These are phyloP conservation scores for Artemisia argyi DNA, from an alignment of 129 eudicot species.

Conservation along the genomic window DNA sequence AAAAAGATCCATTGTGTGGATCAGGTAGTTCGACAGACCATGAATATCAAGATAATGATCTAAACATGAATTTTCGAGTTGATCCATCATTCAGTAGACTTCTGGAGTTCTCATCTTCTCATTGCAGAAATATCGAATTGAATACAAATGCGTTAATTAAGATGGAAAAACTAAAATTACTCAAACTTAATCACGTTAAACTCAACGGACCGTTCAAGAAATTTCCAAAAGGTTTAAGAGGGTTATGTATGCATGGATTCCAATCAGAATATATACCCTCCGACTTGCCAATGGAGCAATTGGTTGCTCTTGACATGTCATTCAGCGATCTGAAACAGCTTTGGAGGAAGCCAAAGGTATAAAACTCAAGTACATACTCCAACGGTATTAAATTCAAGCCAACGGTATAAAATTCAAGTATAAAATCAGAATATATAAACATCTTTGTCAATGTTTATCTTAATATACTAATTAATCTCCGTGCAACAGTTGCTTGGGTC, in stretches of 20 bases:
- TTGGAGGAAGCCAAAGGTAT: slow-evolving; percentile 17
- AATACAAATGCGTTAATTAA: slow-evolving; percentile 9
- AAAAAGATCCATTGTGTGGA: not conserved
- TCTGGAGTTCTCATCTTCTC: not conserved
- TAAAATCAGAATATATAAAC: no score
- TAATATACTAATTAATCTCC: not conserved
- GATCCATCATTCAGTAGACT: not conserved
- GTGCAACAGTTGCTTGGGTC: no score
- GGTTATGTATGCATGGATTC: slow-evolving; percentile 30
- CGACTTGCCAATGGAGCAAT: slow-evolving; percentile 15
- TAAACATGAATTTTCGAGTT: not conserved
- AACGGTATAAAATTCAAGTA: slow-evolving; percentile 7
- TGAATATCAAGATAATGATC: not conserved
- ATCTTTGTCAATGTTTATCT: no score
- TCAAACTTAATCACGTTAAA: slow-evolving; percentile 24
- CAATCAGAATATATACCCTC: no score
- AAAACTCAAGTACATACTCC: not conserved
- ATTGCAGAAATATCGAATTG: not conserved
- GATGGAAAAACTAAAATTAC: slow-evolving; percentile 21
- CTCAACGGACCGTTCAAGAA: slow-evolving; percentile 13
- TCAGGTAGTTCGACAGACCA: not conserved
- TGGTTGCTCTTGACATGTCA: slow-evolving; percentile 30
- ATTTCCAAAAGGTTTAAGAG: slow-evolving; percentile 25
- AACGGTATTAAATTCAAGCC: not conserved
- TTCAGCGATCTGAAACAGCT: slow-evolving; percentile 19